A percentile compares a stretch with the other conserved stretches of the same genome.
These are phyloP conservation scores for Eustoma russellianum DNA, from an alignment of 257 asterid genomes.

Conservation along the genomic window DNA sequence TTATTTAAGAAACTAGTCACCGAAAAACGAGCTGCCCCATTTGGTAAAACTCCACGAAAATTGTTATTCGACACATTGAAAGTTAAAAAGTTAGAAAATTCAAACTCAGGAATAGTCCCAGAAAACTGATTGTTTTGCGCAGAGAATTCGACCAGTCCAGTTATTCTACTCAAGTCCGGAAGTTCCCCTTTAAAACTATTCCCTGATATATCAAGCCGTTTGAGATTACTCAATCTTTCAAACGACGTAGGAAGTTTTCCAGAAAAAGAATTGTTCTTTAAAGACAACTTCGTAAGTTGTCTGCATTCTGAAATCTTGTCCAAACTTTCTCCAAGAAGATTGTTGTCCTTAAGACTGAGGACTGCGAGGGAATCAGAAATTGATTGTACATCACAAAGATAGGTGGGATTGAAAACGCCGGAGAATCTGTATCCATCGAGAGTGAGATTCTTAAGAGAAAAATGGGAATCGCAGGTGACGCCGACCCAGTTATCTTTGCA, in stretches of 20 bases:
- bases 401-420: constrained; percentile 31
- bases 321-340: constrained; percentile 24
- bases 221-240: constrained; percentile 27
- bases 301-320: constrained; percentile 37
- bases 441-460: constrained; percentile 19
- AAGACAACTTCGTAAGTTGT: constrained; percentile 23
- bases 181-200: constrained; percentile 26
- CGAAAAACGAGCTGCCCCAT: constrained; percentile 18
- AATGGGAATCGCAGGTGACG: constrained; percentile 23
- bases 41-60: constrained; percentile 38
- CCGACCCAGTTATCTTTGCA: constrained; percentile 34
- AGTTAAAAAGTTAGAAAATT: constrained; percentile 17
- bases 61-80: constrained; percentile 43
- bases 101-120: constrained; percentile 32
- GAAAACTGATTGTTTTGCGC: constrained; percentile 38
- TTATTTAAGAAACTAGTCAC: constrained; percentile 28
- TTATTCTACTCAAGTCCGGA: constrained; percentile 31
- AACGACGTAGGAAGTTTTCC: constrained; percentile 28
- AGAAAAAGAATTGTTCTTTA: constrained; percentile 28
- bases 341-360: constrained; percentile 25
- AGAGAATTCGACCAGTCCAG: constrained; percentile 17
- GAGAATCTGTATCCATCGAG: constrained; percentile 29
- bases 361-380: constrained; percentile 20
- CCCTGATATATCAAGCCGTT: constrained; percentile 33
- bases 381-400: constrained; percentile 32